Percentiles rank a stretch among this genome's conserved stretches.
phyloP scores from a whole-genome alignment of 2,329 filamentous ascomycete genomes.

The Malbranchea zuffiana region DNA sequence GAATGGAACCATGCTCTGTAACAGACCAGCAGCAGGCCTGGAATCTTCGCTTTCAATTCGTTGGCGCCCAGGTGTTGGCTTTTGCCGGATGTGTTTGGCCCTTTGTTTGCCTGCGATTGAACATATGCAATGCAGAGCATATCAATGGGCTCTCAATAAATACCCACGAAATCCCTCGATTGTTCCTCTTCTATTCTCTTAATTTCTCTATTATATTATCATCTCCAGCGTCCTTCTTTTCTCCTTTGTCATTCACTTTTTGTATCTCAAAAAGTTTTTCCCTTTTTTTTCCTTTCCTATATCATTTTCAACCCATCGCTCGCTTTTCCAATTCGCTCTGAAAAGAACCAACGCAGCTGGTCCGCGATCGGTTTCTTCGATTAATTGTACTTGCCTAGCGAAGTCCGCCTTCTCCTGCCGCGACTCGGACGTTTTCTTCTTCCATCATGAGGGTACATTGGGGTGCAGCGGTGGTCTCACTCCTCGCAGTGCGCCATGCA shows the following conservation, averaged over 20 bases:
- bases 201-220: not conserved
- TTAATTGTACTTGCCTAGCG: slow-evolving; percentile 2
- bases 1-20: too few species aligned
- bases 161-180: too few species aligned
- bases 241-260: not conserved
- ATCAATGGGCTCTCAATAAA: too few species aligned
- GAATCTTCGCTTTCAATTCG: too few species aligned
- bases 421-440: slow-evolving; percentile 1
- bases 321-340: not conserved
- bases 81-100: too few species aligned
- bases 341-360: slow-evolving; percentile 16
- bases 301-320: not conserved
- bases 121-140: too few species aligned
- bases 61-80: too few species aligned
- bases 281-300: not conserved
- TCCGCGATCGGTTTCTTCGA: slow-evolving; percentile 12
- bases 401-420: not conserved
- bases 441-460: slow-evolving; percentile 18
- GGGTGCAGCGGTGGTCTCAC: slow-evolving; percentile 14
- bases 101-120: too few species aligned
- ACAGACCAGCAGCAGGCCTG: too few species aligned
- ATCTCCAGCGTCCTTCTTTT: slow-evolving; percentile 4
- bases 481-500: slow-evolving; percentile 20
- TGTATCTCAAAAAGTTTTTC: not conserved
- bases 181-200: not conserved